Percentiles rank a stretch among this genome's conserved stretches.
These are phyloP conservation scores for Coemansia sp. DNA, from an alignment of 192 early-diverging fungal species.

Conservation along the genomic window DNA sequence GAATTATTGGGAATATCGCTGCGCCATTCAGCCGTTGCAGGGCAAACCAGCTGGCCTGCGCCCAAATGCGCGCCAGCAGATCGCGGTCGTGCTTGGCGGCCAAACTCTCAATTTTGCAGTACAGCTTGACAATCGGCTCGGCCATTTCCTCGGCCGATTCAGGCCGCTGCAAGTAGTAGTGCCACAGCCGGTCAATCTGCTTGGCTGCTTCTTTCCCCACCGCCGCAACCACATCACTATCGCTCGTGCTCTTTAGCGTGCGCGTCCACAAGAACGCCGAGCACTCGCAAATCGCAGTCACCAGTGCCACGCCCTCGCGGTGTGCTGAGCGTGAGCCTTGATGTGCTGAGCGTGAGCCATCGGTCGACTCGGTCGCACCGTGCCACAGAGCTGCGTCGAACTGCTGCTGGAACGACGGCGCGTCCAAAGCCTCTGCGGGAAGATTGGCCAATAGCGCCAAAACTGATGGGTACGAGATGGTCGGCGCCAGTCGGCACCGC, in stretches of 20 bases:
- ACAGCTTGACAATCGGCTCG: slow-evolving; percentile 36
- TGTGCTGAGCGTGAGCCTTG: slow-evolving; percentile 1
- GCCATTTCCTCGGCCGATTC: slow-evolving; percentile 35
- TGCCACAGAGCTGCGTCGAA: slow-evolving; percentile 47
- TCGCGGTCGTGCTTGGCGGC: slow-evolving; percentile 22
- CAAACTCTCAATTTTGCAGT: slow-evolving; percentile 31
- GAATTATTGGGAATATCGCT: slow-evolving; percentile 24
- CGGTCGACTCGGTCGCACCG: slow-evolving; percentile 6
- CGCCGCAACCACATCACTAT: not conserved
- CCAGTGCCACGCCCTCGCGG: slow-evolving; percentile 36
- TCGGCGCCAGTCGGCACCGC: slow-evolving; percentile 65
- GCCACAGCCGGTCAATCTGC: slow-evolving; percentile 49
- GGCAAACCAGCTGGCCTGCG: slow-evolving; percentile 53
- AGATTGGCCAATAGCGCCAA: slow-evolving; percentile 69
- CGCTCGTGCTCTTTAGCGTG: slow-evolving; percentile 18
- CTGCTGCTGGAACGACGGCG: slow-evolving; percentile 26
- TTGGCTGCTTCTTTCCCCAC: slow-evolving; percentile 39
- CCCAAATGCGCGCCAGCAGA: slow-evolving; percentile 40
- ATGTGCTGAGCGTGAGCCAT: slow-evolving; percentile 1
- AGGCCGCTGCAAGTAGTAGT: slow-evolving; percentile 44
- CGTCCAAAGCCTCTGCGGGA: slow-evolving; percentile 45
- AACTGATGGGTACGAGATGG: slow-evolving; percentile 73
- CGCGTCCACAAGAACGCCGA: slow-evolving; percentile 49
- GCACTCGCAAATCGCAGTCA: slow-evolving; percentile 46
- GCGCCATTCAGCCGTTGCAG: slow-evolving; percentile 25